These are phyloP conservation scores for Fusarium sp. DNA, from an alignment of 2,329 filamentous ascomycete species.

Conservation along the genomic window DNA sequence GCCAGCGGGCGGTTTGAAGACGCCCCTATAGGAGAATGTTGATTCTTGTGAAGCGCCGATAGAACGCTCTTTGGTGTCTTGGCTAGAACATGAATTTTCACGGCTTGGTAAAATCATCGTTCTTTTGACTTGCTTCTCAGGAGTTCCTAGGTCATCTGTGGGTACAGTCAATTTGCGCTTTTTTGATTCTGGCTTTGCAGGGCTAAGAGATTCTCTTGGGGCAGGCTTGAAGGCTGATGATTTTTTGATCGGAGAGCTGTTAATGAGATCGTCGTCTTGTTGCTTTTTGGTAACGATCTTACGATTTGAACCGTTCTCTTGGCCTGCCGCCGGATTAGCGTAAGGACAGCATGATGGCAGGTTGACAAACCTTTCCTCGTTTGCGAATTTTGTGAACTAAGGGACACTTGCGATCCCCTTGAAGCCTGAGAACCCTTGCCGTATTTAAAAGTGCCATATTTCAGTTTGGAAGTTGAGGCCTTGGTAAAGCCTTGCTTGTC, in stretches of 20 bases:
- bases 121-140: constrained; percentile 17
- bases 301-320: not conserved
- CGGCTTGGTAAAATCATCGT: constrained; percentile 12
- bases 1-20: not conserved
- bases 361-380: constrained; percentile 36
- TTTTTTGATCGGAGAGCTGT: constrained; percentile 20
- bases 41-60: constrained; percentile 25
- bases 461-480: constrained; percentile 34
- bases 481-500: constrained; percentile 45
- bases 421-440: constrained; percentile 40
- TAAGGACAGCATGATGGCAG: not conserved
- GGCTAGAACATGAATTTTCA: constrained; percentile 19
- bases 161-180: constrained; percentile 10
- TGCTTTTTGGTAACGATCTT: not conserved
- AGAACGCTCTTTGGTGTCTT: constrained; percentile 13
- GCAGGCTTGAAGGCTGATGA: constrained; percentile 22
- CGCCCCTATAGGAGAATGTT: not conserved
- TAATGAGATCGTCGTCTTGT: not conserved
- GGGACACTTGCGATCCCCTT: constrained; percentile 31
- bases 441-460: constrained; percentile 43
- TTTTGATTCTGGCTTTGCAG: constrained; percentile 10
- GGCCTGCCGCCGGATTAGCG: constrained; percentile 21
- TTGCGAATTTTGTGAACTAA: constrained; percentile 44
- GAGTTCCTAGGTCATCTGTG: constrained; percentile 27
- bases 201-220: constrained; percentile 29